Base-by-base conservation (phyloP, 768 basidiomycete genomes). In the Pleurotus platypus region DNA sequence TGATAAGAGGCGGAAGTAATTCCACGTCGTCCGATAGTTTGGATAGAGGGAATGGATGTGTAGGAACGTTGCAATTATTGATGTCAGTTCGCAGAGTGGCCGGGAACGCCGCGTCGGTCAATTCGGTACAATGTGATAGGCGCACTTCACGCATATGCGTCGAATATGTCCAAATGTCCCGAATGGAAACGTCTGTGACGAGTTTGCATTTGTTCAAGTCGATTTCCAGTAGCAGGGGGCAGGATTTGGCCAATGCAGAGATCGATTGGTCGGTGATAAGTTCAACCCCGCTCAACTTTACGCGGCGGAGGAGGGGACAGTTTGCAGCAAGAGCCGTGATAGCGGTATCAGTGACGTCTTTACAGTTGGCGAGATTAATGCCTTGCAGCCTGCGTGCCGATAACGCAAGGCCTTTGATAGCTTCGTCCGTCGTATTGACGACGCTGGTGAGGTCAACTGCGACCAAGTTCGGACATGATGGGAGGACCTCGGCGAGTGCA, bases 141-240 rank as follows among this genome's bases (percentile, higher is more conserved):
- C 89, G 83, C 75, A 99, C 83, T 71, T 99, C 97, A 53, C 96
- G 89, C 79, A 99, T 89, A 65, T 93, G 84, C 24, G 75, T 74
- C 1, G 87, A 88, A 64, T 90, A 73, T 9, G 81, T 75, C 91
- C 95, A 95, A 30, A 98, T 81, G 61, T 92, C 87, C 55, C 92
- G 87, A 57, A 94, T 76, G 27, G 90, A 80, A 12, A 77, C 67
- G 66, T 97, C 87, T 15, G 92, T 89, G 66, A 98, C 80, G 55
- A 76, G 77, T 58, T 81, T 79, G 74, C 94, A 94, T 60, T 85
- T 80, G 65, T 92, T 88, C 65, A 99, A 85, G 72, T 99, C 97
- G 62, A 98, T 85, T 71, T 99, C 97, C 57, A 99, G 82, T 22
- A 99, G 82, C 50, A 94, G 79, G 1, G 92, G 89, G 67, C 94